Evolutionary conservation across 2,329 filamentous ascomycete species (phyloP).

Genomic region (Claviceps sp.): DNA sequence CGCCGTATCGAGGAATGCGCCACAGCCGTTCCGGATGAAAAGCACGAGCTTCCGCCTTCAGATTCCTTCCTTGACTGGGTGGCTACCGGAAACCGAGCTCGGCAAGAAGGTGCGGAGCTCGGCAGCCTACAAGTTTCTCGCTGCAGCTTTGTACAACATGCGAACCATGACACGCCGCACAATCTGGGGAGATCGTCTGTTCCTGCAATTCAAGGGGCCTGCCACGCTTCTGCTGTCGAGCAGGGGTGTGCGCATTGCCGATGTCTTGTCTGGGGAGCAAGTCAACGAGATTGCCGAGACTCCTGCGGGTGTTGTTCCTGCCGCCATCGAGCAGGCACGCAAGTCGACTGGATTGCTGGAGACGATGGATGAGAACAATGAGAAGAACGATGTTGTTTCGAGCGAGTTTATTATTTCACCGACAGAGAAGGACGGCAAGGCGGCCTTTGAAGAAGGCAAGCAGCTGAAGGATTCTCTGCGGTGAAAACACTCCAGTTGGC

Average conservation of each 20-base stretch:
- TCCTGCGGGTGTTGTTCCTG: slow-evolving; percentile 55
- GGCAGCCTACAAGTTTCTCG: slow-evolving; percentile 55
- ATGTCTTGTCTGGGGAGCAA: slow-evolving; percentile 64
- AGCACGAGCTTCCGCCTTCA: slow-evolving; percentile 64
- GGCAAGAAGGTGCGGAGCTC: slow-evolving; percentile 60
- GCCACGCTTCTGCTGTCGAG: slow-evolving; percentile 79
- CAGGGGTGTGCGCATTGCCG: slow-evolving; percentile 63
- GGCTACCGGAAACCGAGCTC: slow-evolving; percentile 60
- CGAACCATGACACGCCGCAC: slow-evolving; percentile 68
- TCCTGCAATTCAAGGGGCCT: slow-evolving; percentile 81
- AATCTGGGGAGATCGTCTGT: slow-evolving; percentile 88
- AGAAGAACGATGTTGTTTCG: slow-evolving; percentile 22
- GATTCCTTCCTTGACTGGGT: slow-evolving; percentile 53
- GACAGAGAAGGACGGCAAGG: slow-evolving; percentile 48
- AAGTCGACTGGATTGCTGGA: slow-evolving; percentile 21
- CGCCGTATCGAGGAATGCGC: slow-evolving; percentile 57
- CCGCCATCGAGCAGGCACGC: slow-evolving; percentile 37
- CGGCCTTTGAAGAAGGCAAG: slow-evolving; percentile 49
- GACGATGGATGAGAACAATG: slow-evolving; percentile 12
- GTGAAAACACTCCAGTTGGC: slow-evolving; percentile 11
- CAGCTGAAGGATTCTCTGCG: slow-evolving; percentile 42
- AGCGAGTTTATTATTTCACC: slow-evolving; percentile 42
- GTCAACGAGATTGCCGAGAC: slow-evolving; percentile 83
- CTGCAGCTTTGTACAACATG: slow-evolving; percentile 51
- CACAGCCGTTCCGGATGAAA: slow-evolving; percentile 77